These are phyloP conservation scores for Bipolaris victoriae DNA, from an alignment of 2,329 filamentous ascomycete genomes.

Conservation along the genomic window DNA sequence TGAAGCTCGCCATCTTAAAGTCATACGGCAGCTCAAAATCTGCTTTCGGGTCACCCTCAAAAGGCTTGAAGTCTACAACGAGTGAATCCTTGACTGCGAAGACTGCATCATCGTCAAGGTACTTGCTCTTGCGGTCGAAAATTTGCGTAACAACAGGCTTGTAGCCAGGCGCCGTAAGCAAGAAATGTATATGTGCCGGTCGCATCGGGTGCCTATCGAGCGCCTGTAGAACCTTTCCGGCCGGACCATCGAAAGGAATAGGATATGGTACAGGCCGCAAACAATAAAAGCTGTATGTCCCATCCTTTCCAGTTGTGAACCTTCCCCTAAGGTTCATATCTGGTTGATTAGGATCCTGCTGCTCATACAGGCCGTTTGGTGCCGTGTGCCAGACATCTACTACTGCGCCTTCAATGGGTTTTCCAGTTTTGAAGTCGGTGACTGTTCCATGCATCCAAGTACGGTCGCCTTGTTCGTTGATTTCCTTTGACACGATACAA, in stretches of 20 bases:
- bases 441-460: conserved; percentile 70
- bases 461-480: conserved; percentile 57
- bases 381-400: conserved; percentile 83
- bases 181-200: conserved; percentile 69
- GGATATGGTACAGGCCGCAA: conserved; percentile 57
- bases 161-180: conserved; percentile 64
- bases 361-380: conserved; percentile 71
- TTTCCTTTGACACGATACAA: conserved; percentile 63
- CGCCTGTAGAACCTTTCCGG: conserved; percentile 62
- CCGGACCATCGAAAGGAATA: conserved; percentile 64
- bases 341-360: conserved; percentile 72
- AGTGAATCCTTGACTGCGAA: conserved; percentile 66
- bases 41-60: conserved; percentile 59
- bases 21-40: conserved; percentile 62
- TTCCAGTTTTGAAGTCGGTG: conserved; percentile 63
- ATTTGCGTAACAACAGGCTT: conserved; percentile 78
- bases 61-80: conserved; percentile 62
- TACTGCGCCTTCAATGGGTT: conserved; percentile 68
- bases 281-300: conserved; percentile 62
- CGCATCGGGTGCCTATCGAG: conserved; percentile 67
- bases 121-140: conserved; percentile 70
- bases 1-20: conserved; percentile 52
- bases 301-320: conserved; percentile 70
- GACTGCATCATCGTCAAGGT: conserved; percentile 65
- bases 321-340: conserved; percentile 77